A percentile compares a stretch with the other conserved stretches of the same genome.
Conservation (phyloP, 2,329 filamentous ascomycete genomes). For the Diaporthe sp. region DNA sequence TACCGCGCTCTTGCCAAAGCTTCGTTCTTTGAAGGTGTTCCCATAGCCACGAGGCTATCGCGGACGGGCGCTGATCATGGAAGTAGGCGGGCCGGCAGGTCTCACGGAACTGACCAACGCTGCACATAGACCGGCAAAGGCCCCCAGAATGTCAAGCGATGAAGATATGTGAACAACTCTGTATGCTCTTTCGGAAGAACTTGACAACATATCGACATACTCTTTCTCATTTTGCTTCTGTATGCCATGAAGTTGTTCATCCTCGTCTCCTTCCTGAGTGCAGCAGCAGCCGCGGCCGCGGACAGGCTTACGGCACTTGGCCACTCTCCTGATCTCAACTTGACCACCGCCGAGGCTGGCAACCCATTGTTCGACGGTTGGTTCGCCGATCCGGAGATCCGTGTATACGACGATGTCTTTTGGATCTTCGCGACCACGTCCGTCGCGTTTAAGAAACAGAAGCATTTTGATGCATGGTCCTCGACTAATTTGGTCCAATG, state of each 20-base stretch:
- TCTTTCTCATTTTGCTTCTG: not conserved
- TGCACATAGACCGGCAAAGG: not conserved
- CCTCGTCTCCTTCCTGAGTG: not conserved
- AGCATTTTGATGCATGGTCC: constrained; percentile 64
- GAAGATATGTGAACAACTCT: not conserved
- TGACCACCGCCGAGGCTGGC: constrained; percentile 11
- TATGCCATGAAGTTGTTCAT: not conserved
- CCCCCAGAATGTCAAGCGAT: not conserved
- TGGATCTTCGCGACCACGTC: constrained; percentile 64
- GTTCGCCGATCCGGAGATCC: constrained; percentile 64
- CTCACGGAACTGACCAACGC: not conserved
- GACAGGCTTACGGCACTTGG: not conserved
- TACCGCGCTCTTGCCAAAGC: not conserved
- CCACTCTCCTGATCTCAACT: not conserved
- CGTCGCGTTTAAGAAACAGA: constrained; percentile 59
- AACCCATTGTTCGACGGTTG: constrained; percentile 28
- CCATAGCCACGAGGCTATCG: not conserved
- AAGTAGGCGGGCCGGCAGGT: not conserved
- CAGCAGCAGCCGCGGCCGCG: not conserved
- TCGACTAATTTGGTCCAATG: constrained; percentile 61
- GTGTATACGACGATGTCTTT: constrained; percentile 59
- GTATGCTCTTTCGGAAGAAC: not conserved
- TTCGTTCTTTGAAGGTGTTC: not conserved
- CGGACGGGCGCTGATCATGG: not conserved
- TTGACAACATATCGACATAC: not conserved